These are phyloP conservation scores for Ceratonia siliqua DNA, from an alignment of 306 rosid genomes.

Conservation along the genomic window DNA sequence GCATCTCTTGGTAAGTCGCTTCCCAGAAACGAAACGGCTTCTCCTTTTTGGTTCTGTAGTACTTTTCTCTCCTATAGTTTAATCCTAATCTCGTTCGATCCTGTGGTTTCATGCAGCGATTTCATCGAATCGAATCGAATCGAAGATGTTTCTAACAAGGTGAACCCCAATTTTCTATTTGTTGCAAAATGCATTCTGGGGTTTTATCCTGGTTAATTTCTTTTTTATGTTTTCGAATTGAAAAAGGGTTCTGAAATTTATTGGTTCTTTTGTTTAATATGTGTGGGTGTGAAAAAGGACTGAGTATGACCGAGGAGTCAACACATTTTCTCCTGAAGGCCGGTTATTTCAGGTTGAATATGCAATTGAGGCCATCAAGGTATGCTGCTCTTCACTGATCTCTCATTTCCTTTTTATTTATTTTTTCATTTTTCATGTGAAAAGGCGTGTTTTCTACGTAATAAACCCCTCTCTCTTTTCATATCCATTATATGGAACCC, in stretches of 20 bases:
- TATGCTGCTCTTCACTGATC: slow-evolving; percentile 7
- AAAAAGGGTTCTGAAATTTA: neutral
- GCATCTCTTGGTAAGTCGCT: too few relatives aligned
- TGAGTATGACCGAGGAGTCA: slow-evolving; percentile 97
- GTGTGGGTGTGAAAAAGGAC: slow-evolving; percentile 54
- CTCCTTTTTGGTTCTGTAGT: neutral
- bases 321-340: slow-evolving; percentile 97
- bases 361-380: slow-evolving; percentile 99
- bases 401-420: neutral
- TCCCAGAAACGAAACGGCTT: neutral
- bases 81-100: neutral
- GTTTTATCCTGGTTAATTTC: slow-evolving; percentile 1
- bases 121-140: slow-evolving; percentile 18
- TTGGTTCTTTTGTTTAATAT: slow-evolving; percentile 14
- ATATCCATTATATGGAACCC: neutral
- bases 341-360: slow-evolving; percentile 97
- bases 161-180: slow-evolving; percentile 26
- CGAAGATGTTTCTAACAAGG: slow-evolving; percentile 91
- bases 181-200: neutral
- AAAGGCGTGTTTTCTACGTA: neutral
- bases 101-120: slow-evolving; percentile 18
- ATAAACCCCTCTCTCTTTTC: neutral
- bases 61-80: neutral
- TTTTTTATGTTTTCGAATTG: neutral
- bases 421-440: neutral